Percentiles rank a stretch among this genome's conserved stretches.
Conservation (phyloP, 2,329 filamentous ascomycete species). For the Stagonosporopsis chrysanthemi region DNA sequence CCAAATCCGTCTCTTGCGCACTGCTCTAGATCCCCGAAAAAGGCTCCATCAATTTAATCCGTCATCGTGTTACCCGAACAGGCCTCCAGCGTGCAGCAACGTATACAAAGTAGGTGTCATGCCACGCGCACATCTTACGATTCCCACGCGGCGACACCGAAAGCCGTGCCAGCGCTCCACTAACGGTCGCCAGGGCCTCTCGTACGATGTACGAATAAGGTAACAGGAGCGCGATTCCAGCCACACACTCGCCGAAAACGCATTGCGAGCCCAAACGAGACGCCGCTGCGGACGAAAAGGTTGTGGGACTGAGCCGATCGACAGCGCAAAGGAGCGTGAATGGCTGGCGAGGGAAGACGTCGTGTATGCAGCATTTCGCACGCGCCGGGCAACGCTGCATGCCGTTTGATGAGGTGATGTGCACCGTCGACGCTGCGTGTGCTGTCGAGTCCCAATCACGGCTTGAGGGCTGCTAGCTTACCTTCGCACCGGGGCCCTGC, state of each 20-base stretch:
- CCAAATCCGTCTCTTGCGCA: background rate
- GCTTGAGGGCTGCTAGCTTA: constrained; percentile 5
- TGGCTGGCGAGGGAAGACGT: background rate
- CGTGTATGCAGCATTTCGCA: constrained; percentile 12
- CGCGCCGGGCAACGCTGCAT: constrained; percentile 10
- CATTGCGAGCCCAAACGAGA: background rate
- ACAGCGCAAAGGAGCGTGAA: background rate
- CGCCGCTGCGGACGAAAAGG: background rate
- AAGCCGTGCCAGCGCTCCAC: constrained; percentile 7
- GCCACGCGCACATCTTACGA: constrained; percentile 10
- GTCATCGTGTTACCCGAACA: constrained; percentile 7
- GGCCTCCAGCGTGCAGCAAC: constrained; percentile 3
- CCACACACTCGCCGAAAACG: constrained; percentile 13
- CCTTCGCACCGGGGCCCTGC: constrained; percentile 11
- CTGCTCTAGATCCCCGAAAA: background rate
- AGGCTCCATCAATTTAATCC: background rate
- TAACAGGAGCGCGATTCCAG: constrained; percentile 4
- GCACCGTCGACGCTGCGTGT: background rate
- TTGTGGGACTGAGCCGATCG: constrained; percentile 8
- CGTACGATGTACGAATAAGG: constrained; percentile 4
- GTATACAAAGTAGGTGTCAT: constrained; percentile 4
- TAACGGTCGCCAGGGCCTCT: constrained; percentile 14
- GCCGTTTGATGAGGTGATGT: constrained; percentile 4
- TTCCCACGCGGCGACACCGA: constrained; percentile 15
- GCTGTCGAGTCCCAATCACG: constrained; percentile 9